Conservation (phyloP, 73 alveolate species). For the Urostyla sp. region DNA sequence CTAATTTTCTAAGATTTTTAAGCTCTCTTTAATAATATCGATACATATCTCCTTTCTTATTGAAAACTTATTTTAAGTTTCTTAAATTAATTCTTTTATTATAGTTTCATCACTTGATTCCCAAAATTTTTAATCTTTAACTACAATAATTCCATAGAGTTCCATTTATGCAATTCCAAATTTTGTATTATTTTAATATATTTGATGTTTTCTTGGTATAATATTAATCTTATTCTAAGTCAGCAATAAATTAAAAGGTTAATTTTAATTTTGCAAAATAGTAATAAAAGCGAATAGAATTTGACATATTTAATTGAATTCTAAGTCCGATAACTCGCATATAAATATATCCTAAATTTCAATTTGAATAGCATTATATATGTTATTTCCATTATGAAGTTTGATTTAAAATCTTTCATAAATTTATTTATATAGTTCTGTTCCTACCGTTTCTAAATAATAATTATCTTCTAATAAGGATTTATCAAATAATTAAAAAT, state of each 20-base stretch:
- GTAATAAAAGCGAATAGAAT: neutral
- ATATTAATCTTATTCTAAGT: neutral
- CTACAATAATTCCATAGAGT: constrained; percentile 12
- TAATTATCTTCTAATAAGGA: neutral
- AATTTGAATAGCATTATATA: neutral
- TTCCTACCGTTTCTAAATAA: neutral
- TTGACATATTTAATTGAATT: neutral
- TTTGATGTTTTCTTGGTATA: constrained; percentile 1
- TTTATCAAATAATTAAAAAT: constrained; percentile 37
- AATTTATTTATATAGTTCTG: neutral
- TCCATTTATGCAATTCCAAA: constrained; percentile 19
- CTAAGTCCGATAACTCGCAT: neutral
- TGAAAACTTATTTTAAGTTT: too few species aligned
- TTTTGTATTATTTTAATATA: neutral
- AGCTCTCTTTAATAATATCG: too few species aligned
- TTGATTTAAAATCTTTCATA: neutral
- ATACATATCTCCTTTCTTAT: too few species aligned
- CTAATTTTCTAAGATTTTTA: too few species aligned
- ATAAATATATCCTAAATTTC: neutral
- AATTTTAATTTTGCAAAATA: neutral
- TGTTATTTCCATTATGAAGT: neutral
- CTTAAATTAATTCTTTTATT: too few species aligned
- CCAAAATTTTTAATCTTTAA: constrained; percentile 1
- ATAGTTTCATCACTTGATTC: neutral
- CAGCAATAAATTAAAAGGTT: constrained; percentile 18